Evolutionary conservation across 2,329 filamentous ascomycete genomes (phyloP).

Genomic region (Ophiostoma tasmaniense): DNA sequence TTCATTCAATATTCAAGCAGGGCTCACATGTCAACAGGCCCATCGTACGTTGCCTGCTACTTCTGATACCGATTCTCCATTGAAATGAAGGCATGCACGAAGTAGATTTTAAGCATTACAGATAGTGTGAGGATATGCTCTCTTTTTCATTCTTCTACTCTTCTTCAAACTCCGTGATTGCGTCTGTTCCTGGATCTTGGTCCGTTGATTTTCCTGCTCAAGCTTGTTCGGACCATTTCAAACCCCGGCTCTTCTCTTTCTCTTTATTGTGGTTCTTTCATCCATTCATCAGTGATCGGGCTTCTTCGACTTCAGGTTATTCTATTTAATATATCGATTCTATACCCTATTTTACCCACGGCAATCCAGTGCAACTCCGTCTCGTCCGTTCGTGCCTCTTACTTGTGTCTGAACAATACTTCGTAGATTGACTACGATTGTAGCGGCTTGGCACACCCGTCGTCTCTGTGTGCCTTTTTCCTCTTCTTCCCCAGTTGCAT

Average conservation of each 20-base stretch:
- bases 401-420: not conserved
- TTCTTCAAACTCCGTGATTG: not conserved
- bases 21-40: not conserved
- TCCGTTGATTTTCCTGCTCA: not conserved
- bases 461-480: not conserved
- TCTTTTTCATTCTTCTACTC: not conserved
- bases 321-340: not conserved
- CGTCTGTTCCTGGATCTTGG: not conserved
- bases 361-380: not conserved
- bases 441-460: not conserved
- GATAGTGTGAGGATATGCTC: too few relatives aligned
- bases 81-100: too few relatives aligned
- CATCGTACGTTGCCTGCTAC: not conserved
- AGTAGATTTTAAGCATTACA: not conserved
- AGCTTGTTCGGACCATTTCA: not conserved
- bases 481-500: conserved; percentile 3
- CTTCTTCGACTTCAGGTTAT: not conserved
- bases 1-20: not conserved
- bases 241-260: not conserved
- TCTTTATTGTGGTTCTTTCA: not conserved
- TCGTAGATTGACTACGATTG: conserved; percentile 1
- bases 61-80: not conserved
- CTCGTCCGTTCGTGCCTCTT: not conserved
- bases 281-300: not conserved
- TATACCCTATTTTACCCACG: not conserved